phyloP scores from a whole-genome alignment of 768 basidiomycete species.

The Amylocystis lapponica region DNA sequence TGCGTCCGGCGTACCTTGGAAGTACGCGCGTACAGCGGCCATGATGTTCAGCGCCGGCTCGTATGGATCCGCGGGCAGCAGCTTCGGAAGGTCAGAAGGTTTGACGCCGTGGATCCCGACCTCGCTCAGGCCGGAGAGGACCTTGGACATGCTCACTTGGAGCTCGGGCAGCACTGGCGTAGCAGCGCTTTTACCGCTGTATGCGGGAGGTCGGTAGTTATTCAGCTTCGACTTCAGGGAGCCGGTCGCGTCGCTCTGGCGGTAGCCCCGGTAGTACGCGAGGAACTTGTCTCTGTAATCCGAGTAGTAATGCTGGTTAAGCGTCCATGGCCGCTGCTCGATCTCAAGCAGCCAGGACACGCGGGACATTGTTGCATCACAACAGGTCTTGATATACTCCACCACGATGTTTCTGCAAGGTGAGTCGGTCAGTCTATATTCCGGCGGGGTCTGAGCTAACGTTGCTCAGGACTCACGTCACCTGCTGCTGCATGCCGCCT shows the following conservation, averaged over 20 bases:
- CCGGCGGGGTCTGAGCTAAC: not conserved
- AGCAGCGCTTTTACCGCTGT: not conserved
- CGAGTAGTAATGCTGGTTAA: constrained; percentile 45
- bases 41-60: constrained; percentile 59
- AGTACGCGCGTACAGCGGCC: constrained; percentile 68
- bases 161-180: constrained; percentile 4
- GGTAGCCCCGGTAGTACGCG: constrained; percentile 17
- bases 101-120: constrained; percentile 33
- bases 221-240: constrained; percentile 9
- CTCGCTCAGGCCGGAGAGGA: constrained; percentile 22
- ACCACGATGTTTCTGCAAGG: constrained; percentile 41
- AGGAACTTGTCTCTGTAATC: constrained; percentile 35
- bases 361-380: constrained; percentile 31
- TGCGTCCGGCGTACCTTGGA: constrained; percentile 39
- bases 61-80: constrained; percentile 46
- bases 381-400: constrained; percentile 43
- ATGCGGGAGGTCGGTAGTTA: not conserved
- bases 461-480: constrained; percentile 30
- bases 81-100: constrained; percentile 39
- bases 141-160: constrained; percentile 25
- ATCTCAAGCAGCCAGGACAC: constrained; percentile 46
- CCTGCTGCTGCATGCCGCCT: constrained; percentile 44
- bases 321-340: constrained; percentile 41
- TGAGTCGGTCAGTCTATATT: not conserved
- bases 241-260: constrained; percentile 5